These are phyloP conservation scores for Penicillium sp. DNA, from an alignment of 2,329 filamentous ascomycete genomes.

Conservation along the genomic window DNA sequence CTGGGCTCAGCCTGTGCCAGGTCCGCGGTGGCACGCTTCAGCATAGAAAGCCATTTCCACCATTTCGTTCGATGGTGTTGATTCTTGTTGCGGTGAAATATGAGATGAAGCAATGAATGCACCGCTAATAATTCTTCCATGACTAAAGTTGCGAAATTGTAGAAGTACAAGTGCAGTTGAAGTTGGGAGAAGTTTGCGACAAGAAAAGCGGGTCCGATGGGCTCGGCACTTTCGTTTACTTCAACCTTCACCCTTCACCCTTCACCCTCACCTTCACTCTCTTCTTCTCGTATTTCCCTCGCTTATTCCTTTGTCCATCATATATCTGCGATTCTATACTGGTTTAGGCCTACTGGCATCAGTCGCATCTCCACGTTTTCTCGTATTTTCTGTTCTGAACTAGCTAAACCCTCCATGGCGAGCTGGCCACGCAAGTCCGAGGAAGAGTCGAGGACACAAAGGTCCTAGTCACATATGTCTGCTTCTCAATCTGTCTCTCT, in stretches of 20 bases:
- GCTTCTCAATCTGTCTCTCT: no score
- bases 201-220: background rate
- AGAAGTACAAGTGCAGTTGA: background rate
- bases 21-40: constrained; percentile 66
- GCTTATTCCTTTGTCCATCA: no score
- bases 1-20: constrained; percentile 46
- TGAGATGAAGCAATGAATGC: constrained; percentile 61
- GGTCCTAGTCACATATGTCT: no score
- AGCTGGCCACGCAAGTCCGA: no score
- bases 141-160: background rate
- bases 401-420: no score
- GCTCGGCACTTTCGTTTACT: no score
- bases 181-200: background rate
- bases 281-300: no score
- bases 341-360: no score
- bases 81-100: constrained; percentile 85
- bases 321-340: background rate
- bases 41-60: constrained; percentile 73
- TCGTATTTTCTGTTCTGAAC: background rate
- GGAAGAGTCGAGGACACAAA: no score
- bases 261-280: no score
- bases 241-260: no score
- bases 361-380: background rate
- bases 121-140: constrained; percentile 35
- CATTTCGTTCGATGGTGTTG: constrained; percentile 81